Conservation (phyloP, 768 basidiomycete genomes). For the Lentinula boryana region DNA sequence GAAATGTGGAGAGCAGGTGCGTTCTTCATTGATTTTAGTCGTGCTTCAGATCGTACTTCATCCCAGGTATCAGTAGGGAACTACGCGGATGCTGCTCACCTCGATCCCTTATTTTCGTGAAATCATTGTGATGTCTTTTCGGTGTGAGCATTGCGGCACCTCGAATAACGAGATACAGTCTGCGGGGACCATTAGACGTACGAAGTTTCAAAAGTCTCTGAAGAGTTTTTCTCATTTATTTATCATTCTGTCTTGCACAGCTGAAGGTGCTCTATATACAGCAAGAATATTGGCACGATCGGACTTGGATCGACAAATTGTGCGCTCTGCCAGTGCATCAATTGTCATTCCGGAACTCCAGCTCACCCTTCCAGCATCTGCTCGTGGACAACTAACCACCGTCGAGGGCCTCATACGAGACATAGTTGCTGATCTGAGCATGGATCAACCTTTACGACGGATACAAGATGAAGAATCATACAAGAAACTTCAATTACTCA, state of each 20-base stretch:
- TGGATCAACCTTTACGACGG: conserved; percentile 79
- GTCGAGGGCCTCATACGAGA: conserved; percentile 89
- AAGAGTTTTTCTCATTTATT: not conserved
- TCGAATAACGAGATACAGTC: conserved; percentile 93
- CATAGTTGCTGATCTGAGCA: conserved; percentile 70
- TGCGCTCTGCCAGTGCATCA: conserved; percentile 81
- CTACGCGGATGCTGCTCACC: conserved; percentile 83
- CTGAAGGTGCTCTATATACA: conserved; percentile 80
- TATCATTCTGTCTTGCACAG: conserved; percentile 32
- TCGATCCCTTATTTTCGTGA: conserved; percentile 94
- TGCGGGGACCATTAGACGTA: conserved; percentile 81
- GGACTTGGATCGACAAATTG: conserved; percentile 90
- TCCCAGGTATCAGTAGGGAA: conserved; percentile 52
- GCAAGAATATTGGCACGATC: conserved; percentile 63
- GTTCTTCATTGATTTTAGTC: conserved; percentile 14
- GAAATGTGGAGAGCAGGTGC: conserved; percentile 86
- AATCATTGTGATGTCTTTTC: conserved; percentile 94
- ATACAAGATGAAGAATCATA: conserved; percentile 72
- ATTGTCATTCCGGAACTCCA: conserved; percentile 83
- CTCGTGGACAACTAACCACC: conserved; percentile 91
- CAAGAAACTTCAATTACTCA: conserved; percentile 66
- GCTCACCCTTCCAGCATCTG: conserved; percentile 80
- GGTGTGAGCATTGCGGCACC: conserved; percentile 88
- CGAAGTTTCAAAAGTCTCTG: conserved; percentile 18
- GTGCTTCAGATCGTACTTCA: not conserved